Conservation (phyloP, 2,329 filamentous ascomycete species). For the Tolypocladium sp. region DNA sequence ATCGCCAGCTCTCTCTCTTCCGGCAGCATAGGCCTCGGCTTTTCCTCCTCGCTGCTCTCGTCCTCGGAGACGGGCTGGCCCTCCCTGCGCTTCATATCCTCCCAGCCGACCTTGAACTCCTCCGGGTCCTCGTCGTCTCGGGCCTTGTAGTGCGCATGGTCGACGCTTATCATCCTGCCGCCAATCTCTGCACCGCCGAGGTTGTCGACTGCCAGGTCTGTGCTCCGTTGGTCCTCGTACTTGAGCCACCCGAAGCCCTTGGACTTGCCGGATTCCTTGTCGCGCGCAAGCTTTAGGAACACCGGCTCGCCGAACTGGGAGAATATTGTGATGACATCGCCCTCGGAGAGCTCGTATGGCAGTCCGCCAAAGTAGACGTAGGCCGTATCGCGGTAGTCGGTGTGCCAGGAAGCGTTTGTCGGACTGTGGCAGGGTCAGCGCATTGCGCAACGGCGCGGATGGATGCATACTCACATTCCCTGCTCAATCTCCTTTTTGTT, state of each 20-base stretch:
- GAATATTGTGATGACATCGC: conserved; percentile 93
- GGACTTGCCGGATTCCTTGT: conserved; percentile 94
- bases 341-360: conserved; percentile 86
- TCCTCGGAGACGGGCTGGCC: conserved; percentile 34
- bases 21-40: conserved; percentile 55
- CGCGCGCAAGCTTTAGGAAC: conserved; percentile 83
- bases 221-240: conserved; percentile 95
- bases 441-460: not conserved
- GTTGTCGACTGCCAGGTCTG: conserved; percentile 93
- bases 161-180: conserved; percentile 74
- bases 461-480: conserved; percentile 54
- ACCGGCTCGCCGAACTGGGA: conserved; percentile 94
- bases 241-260: conserved; percentile 94
- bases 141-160: conserved; percentile 86
- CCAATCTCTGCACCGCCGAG: conserved; percentile 77
- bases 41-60: conserved; percentile 36
- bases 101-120: conserved; percentile 49
- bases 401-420: conserved; percentile 88
- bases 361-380: conserved; percentile 95
- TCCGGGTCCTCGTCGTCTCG: conserved; percentile 67
- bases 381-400: conserved; percentile 94
- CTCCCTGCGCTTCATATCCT: conserved; percentile 47
- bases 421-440: conserved; percentile 40
- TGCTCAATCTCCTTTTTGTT: conserved; percentile 93
- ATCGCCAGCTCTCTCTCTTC: conserved; percentile 75